These are phyloP conservation scores for Blumeriella jaapii DNA, from an alignment of 2,329 filamentous ascomycete species.

Conservation along the genomic window DNA sequence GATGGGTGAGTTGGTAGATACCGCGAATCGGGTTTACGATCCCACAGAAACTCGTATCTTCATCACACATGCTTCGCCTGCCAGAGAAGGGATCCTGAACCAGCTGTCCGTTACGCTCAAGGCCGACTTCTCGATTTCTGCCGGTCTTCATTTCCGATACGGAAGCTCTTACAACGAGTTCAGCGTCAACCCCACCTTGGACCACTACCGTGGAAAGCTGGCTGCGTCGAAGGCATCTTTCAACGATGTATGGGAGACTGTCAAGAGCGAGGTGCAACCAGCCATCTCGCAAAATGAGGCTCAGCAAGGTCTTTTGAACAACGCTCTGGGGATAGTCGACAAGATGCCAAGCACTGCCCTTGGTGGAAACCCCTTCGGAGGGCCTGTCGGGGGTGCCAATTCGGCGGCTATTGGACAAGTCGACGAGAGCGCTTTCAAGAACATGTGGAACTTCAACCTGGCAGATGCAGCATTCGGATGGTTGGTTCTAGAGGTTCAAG, in stretches of 20 bases:
- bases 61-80: slow-evolving; percentile 92
- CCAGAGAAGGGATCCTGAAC: slow-evolving; percentile 90
- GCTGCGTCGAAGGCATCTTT: slow-evolving; percentile 97
- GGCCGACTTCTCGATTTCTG: slow-evolving; percentile 95
- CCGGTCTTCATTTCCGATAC: slow-evolving; percentile 94
- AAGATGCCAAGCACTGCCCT: slow-evolving; percentile 96
- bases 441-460: slow-evolving; percentile 99
- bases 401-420: slow-evolving; percentile 70
- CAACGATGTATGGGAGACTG: slow-evolving; percentile 98
- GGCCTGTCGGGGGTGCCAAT: slow-evolving; percentile 58
- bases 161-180: slow-evolving; percentile 99
- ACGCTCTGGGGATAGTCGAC: slow-evolving; percentile 85
- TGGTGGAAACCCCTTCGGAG: slow-evolving; percentile 93
- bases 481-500: slow-evolving; percentile 88
- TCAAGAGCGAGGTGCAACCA: slow-evolving; percentile 89
- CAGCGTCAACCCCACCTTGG: slow-evolving; percentile 93
- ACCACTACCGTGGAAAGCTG: slow-evolving; percentile 97
- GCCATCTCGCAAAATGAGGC: slow-evolving; percentile 89
- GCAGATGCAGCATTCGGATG: slow-evolving; percentile 96
- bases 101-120: slow-evolving; percentile 96
- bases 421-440: slow-evolving; percentile 98
- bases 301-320: slow-evolving; percentile 83
- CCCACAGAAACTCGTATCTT: slow-evolving; percentile 95
- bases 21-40: slow-evolving; percentile 95
- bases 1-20: slow-evolving; percentile 97